Base-by-base conservation (phyloP, 495 filamentous ascomycete genomes). In the Podospora tetraspora region DNA sequence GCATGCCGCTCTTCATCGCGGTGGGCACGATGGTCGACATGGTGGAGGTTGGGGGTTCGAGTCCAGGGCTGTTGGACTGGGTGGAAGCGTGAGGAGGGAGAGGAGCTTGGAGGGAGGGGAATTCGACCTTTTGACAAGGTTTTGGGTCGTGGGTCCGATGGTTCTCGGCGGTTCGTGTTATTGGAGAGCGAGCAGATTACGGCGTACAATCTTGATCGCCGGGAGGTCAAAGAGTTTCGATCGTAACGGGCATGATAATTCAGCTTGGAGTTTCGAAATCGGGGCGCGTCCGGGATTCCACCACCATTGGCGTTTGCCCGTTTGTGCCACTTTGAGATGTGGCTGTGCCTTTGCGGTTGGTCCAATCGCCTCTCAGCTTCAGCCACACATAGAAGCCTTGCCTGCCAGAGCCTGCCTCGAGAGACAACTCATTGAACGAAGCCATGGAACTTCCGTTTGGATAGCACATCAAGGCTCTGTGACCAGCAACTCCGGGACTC, bases 11-110 rank as follows among this genome's bases (percentile, higher is more conserved):
- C 78, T 93, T 89, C 62, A 91, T 86, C 63, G 89, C 84, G 9
- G 84, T 84, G 12, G 81, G 76, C 21, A 90, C 89, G 68, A 92
- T 88, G 52, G 91, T 92, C 64, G 92, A 91, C 92, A 95, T 95
- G 30, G 62, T 83, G 75, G 9, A 16, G 43, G 30, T 52, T 19
- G 43, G 6, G 19, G 43, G n/a, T 52, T n/a, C 43, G 43, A 52
- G 43, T 52, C 43, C 43, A 52, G 8, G 43, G 43, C 43, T 52
- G 16, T n/a, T 52, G 43, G 43, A n/a, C 16, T 52, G 1, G 16
- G 43, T 52, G 19, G 43, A 52, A 52, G 43, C 34, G 43, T 52
- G 19, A 52, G 6, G 43, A 52, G 43, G 43, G 19, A 52, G 43
- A 52, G 43, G 19, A 52, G 43, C 16, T 19, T 8, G 6, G 43